These are phyloP conservation scores for Tuber indicum DNA, from an alignment of 495 filamentous ascomycete species.

Conservation along the genomic window DNA sequence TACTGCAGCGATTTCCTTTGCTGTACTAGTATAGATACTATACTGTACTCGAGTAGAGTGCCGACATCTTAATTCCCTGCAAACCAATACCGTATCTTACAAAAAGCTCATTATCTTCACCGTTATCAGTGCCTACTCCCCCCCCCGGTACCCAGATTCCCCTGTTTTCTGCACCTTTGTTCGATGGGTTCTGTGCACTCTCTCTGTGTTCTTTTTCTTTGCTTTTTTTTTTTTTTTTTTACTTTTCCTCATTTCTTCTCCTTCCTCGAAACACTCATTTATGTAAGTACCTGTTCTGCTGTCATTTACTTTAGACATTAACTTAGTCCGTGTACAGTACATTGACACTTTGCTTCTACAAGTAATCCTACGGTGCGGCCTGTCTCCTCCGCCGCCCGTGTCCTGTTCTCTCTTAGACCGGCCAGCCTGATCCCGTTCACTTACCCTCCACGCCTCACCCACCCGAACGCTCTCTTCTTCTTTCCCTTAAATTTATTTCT, in stretches of 20 bases:
- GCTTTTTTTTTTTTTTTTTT: background rate
- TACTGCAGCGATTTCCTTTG: background rate
- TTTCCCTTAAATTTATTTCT: constrained; percentile 20
- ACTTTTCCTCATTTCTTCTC: background rate
- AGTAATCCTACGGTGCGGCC: background rate
- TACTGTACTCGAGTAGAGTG: too few relatives aligned
- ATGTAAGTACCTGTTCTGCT: background rate
- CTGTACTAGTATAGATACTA: too few relatives aligned
- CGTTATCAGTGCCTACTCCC: background rate
- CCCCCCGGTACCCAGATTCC: background rate
- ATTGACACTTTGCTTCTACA: background rate
- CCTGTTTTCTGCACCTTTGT: background rate
- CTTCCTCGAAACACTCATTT: background rate
- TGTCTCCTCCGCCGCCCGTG: background rate
- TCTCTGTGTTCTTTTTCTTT: background rate
- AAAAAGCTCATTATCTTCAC: background rate
- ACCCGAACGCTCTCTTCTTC: constrained; percentile 25
- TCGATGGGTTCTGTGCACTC: background rate
- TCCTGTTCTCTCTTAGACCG: background rate
- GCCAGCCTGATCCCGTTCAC: background rate
- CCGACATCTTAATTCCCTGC: background rate
- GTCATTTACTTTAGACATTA: background rate
- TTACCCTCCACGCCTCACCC: background rate
- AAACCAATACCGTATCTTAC: background rate
- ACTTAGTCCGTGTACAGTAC: background rate